Evolutionary conservation across 179 eudicot species (phyloP).

Genomic region (Dionaea muscipula): DNA sequence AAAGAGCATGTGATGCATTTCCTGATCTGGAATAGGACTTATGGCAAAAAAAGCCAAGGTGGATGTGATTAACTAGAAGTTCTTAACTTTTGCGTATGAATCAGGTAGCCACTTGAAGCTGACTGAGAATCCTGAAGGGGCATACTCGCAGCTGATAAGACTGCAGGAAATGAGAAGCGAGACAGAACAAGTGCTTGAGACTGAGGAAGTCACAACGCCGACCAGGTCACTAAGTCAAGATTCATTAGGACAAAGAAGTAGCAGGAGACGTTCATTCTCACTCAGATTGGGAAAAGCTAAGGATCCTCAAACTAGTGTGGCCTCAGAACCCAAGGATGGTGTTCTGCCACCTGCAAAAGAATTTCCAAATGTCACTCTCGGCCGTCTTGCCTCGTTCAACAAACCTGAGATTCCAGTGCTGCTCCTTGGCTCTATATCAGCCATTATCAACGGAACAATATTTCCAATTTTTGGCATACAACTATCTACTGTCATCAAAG

Average conservation of each 20-base stretch:
- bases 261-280: constrained; percentile 23
- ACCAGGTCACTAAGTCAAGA: constrained; percentile 19
- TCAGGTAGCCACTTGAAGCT: constrained; percentile 40
- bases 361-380: constrained; percentile 24
- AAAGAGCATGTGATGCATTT: no score
- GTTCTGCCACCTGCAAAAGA: constrained; percentile 2
- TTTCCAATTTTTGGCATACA: constrained; percentile 35
- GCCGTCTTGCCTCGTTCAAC: constrained; percentile 37
- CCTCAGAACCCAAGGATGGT: constrained; percentile 10
- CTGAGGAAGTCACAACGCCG: constrained; percentile 16
- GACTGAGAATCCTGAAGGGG: constrained; percentile 39
- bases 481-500: constrained; percentile 30
- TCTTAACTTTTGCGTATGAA: neutral
- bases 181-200: constrained; percentile 11
- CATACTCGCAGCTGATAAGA: constrained; percentile 41
- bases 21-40: no score
- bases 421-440: constrained; percentile 27
- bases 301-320: constrained; percentile 11
- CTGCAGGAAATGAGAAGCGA: constrained; percentile 29
- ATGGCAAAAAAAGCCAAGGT: neutral
- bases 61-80: neutral
- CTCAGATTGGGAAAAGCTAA: constrained; percentile 22
- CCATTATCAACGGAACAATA: constrained; percentile 30
- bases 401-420: constrained; percentile 41
- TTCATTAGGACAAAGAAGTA: constrained; percentile 25